Evolutionary conservation across 2,329 filamentous ascomycete genomes (phyloP), one percentile per base, ranked within the genome.

Genomic region (Phyllosticta ampelicida): DNA sequence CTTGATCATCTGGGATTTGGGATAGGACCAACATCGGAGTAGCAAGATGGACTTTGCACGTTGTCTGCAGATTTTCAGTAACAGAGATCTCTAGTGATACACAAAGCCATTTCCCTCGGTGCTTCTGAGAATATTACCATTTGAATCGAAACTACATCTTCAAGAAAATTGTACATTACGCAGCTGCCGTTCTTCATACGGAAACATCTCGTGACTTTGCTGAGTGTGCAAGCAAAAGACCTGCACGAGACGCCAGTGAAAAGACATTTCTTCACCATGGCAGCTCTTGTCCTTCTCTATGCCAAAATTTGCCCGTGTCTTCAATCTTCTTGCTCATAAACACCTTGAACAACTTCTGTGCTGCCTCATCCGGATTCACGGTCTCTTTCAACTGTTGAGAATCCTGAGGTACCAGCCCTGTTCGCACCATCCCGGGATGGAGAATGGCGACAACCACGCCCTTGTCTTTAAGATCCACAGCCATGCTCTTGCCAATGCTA

Each of bases 281-380:
- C 60, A 77, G 60, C 58, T 77, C 74, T 49, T 68, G 66, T 1
- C 75, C 74, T 60, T 73, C 75, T 5, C 74, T 61, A 67, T 77
- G 74, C 68, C 70, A 77, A 61, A 75, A 78, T 60, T 61, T 75
- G 30, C 75, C 75, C 11, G 70, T 73, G 29, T 73, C 71, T 53
- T 73, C 70, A 19, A 75, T 62, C 1, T 64, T 67, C 62, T 77
- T 75, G n/a, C 61, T 60, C 60, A 65, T 67, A 53, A 76, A 61
- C 6, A 77, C 69, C 48, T 62, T 62, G 73, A 72, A 78, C 58
- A 77, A 60, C 65, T 77, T 76, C 44, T 56, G 64, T 29, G 74
- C 76, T 51, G 75, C 76, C 63, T 76, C 72, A 5, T 74, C 73
- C 5, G 75, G 73, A 63, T 73, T 67, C 18, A 78, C 73, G n/a